These are phyloP conservation scores for Phoma sp. DNA, from an alignment of 2,329 filamentous ascomycete genomes.

Conservation along the genomic window DNA sequence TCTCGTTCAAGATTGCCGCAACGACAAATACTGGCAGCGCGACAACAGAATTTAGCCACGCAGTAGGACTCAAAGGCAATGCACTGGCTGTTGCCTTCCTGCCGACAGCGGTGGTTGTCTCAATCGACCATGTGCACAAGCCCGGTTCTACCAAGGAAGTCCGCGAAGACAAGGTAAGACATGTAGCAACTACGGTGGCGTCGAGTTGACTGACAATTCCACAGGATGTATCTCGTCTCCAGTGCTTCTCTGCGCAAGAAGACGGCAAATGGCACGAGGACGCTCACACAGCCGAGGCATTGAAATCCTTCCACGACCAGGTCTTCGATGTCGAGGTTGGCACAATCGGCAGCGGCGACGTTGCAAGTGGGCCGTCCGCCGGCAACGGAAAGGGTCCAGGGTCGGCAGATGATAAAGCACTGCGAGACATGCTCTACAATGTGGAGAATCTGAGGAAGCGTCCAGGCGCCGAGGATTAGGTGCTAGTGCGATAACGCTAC, in stretches of 20 bases:
- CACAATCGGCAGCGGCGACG: constrained; percentile 8
- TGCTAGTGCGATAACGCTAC: constrained; percentile 4
- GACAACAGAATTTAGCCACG: constrained; percentile 48
- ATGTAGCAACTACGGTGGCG: neutral
- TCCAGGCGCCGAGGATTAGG: constrained; percentile 48
- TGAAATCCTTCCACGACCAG: constrained; percentile 29
- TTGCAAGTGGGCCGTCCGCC: too few species aligned
- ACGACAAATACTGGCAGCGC: constrained; percentile 48
- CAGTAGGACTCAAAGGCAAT: constrained; percentile 68
- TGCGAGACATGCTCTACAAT: constrained; percentile 57
- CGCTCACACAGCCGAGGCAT: constrained; percentile 12
- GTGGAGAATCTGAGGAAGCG: constrained; percentile 60
- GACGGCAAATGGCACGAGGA: constrained; percentile 37
- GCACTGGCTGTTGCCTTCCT: constrained; percentile 64
- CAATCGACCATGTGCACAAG: constrained; percentile 62
- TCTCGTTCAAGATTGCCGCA: constrained; percentile 64
- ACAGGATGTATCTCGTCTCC: constrained; percentile 32
- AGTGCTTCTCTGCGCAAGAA: constrained; percentile 31
- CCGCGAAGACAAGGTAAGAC: constrained; percentile 40
- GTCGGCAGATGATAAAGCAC: constrained; percentile 44
- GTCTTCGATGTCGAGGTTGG: constrained; percentile 18
- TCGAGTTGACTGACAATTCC: constrained; percentile 18
- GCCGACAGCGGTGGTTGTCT: constrained; percentile 51
- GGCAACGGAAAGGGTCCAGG: constrained; percentile 23
- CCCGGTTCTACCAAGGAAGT: constrained; percentile 57